Base-by-base conservation (phyloP, 305 asterid species). In the Caryopteris hybrid region DNA sequence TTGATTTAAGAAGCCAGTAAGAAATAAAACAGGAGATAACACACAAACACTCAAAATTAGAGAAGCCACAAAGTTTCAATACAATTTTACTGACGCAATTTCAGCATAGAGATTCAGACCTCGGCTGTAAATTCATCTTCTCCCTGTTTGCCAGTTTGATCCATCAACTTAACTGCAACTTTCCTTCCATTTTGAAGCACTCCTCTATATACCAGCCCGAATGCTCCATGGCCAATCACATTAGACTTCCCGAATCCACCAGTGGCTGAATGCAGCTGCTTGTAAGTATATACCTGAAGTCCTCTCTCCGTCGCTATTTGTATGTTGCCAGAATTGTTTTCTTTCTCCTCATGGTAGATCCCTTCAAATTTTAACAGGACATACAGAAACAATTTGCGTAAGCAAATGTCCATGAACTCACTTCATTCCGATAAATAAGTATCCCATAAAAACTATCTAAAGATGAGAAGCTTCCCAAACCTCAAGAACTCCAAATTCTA, bases 121-220 rank as follows among this genome's bases (percentile, higher is more conserved):
- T 92, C 97, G 29, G 90, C 96, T 46, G 85, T 76, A 59, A 92
- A 92, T 67, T 90, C 98, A 16, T 90, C 95, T 66, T 88, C 98
- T 46, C 97, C 98, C 61, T 90, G 97, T 68, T 85, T 84, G 51
- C 98, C 96, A 76, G 85, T 86, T 77, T 80, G 86, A 79, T 92
- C 96, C 98, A 92, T 88, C 81, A 86, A 73, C 87, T 92, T 90
- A 78, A 92, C 79, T 0, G 98, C 98, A 76, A 90, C 95, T 76
- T 86, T 90, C 78, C 86, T 86, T 67, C 97, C 98, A 59, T 84
- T 86, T 57, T 85, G 98, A 61, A 92, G 93, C 66, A 88, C 98
- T 61, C 93, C 98, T 70, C 89, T 75, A 41, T 86, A 92, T 6
- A 92, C 98, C 39, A 78, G 76, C 22, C 98, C 98, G 3, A 92